Base-by-base conservation (phyloP, 345 rosid genomes). In the Fremontodendron californicum region DNA sequence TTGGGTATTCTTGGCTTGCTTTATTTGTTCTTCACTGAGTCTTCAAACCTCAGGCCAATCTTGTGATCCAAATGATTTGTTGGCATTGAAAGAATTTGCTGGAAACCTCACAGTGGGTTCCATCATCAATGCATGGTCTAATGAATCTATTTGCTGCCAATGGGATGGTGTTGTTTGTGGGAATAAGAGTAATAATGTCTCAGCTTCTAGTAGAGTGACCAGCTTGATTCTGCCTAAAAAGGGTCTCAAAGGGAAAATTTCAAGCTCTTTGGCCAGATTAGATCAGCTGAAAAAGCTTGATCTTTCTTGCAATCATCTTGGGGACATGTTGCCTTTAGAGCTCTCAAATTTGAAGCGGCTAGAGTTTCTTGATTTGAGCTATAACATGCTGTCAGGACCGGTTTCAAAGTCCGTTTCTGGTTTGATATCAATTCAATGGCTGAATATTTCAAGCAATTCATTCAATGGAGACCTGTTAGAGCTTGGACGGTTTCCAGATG, bases 151-250 rank as follows among this genome's bases (percentile, higher is more conserved):
- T 73, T 93, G 99, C 85, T 95, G 98, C 75, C 66, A 86, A 54
- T 93, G 99, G 99, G 87, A 86, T 68, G 99, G 97, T 82, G 98
- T 93, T 77, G 49, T 78, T n/a, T 95, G 99, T 46, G 91, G 84
- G 39, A 73, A 61, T 40, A 64, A 29, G 71, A 75, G 43, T 52
- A 84, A n/a, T n/a, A n/a, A 76, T 78, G 79, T 18, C 43, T 81
- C 84, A 13, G 79, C 45, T 80, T 78, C 79, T 69, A 54, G 81
- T 51, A 85, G 93, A 83, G 94, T 94, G 35, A 83, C 82, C 8
- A 77, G 46, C 88, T 78, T 95, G 85, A 79, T 78, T 81, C 81
- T 95, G 61, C 72, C 92, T 11, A 85, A 37, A 23, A 81, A 74
- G 55, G 93, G 87, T 72, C 87, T 95, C 6, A 62, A 79, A 77